Conservation (phyloP, 148 eudicot species). For the Cornus florida region DNA sequence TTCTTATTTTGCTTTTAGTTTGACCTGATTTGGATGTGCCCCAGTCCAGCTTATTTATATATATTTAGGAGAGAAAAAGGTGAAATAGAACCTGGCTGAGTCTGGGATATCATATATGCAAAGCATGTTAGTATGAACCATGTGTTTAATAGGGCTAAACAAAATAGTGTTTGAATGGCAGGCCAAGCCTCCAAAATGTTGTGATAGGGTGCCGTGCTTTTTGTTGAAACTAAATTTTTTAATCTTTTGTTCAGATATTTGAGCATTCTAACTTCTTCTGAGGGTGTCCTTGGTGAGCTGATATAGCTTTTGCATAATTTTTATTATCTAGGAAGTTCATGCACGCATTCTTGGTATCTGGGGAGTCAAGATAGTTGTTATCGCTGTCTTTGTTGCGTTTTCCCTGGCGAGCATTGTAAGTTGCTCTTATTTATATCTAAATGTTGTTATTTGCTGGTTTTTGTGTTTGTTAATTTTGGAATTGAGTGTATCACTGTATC, state of each 20-base stretch:
- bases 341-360: slow-evolving; percentile 43
- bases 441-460: not conserved
- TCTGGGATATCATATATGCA: no score
- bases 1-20: no score
- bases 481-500: not conserved
- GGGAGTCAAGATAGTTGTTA: slow-evolving; percentile 55
- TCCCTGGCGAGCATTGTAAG: slow-evolving; percentile 64
- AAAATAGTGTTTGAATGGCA: not conserved
- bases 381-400: slow-evolving; percentile 46
- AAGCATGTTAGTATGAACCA: no score
- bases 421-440: slow-evolving; percentile 8
- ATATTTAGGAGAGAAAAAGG: no score
- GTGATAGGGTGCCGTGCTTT: not conserved
- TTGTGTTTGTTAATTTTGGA: not conserved
- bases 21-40: no score
- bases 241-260: not conserved
- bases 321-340: slow-evolving; percentile 52
- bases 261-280: not conserved
- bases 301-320: not conserved
- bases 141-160: not conserved
- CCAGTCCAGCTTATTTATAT: no score
- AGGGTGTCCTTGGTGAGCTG: not conserved
- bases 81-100: no score
- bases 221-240: no score
- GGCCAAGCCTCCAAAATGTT: not conserved